phyloP scores from a whole-genome alignment of 768 basidiomycete species.

The Suillus clintonianus region DNA sequence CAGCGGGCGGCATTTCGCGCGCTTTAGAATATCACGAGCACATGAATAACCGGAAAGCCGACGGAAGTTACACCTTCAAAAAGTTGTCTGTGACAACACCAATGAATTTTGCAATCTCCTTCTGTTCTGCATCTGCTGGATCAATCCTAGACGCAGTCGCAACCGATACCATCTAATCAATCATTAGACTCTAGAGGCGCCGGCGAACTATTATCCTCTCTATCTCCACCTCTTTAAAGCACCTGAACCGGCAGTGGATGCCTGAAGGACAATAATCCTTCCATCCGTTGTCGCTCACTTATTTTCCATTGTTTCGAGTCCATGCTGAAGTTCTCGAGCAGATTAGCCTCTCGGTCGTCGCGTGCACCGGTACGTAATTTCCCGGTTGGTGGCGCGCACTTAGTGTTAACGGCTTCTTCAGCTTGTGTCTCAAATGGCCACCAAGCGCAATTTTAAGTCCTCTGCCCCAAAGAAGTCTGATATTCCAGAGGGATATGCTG shows the following conservation, averaged over 20 bases:
- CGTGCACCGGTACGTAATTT: conserved; percentile 15
- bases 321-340: conserved; percentile 22
- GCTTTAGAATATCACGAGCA: conserved; percentile 1
- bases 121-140: neutral
- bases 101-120: neutral
- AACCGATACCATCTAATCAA: conserved; percentile 3
- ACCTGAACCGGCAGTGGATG: conserved; percentile 5
- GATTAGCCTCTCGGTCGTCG: conserved; percentile 15
- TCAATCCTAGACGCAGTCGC: neutral
- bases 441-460: conserved; percentile 31
- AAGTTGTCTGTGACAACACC: neutral
- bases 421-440: conserved; percentile 27
- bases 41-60: conserved; percentile 11
- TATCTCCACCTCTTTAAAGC: conserved; percentile 16
- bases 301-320: neutral
- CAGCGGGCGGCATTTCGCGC: neutral
- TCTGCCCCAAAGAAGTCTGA: conserved; percentile 32
- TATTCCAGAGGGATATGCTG: conserved; percentile 47
- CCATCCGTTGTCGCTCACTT: conserved; percentile 3
- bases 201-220: conserved; percentile 10
- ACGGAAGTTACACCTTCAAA: neutral
- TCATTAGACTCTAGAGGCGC: neutral
- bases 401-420: neutral
- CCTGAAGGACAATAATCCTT: conserved; percentile 8
- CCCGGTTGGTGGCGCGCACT: neutral